Evolutionary conservation across 1,139 yeast genomes (phyloP).

Genomic region (Magnusiomyces paraingens): DNA sequence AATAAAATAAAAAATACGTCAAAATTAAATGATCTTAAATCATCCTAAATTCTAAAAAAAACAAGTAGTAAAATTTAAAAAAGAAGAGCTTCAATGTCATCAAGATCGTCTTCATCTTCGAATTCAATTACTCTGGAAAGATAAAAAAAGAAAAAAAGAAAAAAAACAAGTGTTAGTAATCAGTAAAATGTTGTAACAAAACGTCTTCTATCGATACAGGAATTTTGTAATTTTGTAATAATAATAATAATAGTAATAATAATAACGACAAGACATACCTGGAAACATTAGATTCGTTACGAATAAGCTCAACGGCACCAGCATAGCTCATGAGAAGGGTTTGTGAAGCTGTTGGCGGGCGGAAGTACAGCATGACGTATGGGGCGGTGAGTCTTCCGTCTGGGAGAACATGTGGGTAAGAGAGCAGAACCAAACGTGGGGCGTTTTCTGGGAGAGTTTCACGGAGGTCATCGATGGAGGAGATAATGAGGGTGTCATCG

Average conservation of each 20-base stretch:
- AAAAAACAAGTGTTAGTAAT: neutral
- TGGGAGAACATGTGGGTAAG: conserved; percentile 61
- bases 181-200: neutral
- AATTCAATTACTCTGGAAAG: conserved; percentile 27
- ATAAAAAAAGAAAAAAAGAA: neutral
- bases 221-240: no score
- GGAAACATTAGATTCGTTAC: conserved; percentile 71
- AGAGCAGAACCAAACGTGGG: conserved; percentile 68
- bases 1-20: no score
- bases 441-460: conserved; percentile 79
- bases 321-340: conserved; percentile 82
- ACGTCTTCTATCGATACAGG: no score
- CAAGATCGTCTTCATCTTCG: conserved; percentile 30
- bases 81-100: conserved; percentile 23
- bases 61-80: neutral
- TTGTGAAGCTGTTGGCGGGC: conserved; percentile 78
- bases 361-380: conserved; percentile 72
- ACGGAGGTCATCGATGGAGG: conserved; percentile 47
- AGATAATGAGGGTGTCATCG: conserved; percentile 18
- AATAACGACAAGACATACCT: conserved; percentile 48
- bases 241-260: no score
- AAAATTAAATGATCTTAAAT: neutral
- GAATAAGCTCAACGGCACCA: conserved; percentile 74
- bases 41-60: no score
- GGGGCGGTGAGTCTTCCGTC: conserved; percentile 77